A percentile compares a stretch with the other conserved stretches of the same genome.
Evolutionary conservation across 257 asterid species (phyloP).

Genomic region (Parsonsia alboflavescens): DNA sequence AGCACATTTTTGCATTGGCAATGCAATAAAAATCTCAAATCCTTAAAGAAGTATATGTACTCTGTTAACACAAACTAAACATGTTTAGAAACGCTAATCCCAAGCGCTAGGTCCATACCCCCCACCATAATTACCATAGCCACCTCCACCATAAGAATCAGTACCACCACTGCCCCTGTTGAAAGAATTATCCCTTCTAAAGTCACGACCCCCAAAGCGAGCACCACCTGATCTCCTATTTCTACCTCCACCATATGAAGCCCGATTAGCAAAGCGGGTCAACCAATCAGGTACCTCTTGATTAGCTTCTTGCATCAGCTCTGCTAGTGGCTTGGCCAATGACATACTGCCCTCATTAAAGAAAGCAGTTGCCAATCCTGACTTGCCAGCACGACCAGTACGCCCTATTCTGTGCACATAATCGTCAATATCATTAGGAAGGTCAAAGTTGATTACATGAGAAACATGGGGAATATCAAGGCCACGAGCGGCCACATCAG

Average conservation of each 20-base stretch:
- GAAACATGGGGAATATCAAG: constrained; percentile 85
- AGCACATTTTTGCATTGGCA: constrained; percentile 11
- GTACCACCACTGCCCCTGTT: constrained; percentile 41
- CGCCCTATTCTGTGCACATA: constrained; percentile 88
- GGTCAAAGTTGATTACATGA: constrained; percentile 79
- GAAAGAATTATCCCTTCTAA: constrained; percentile 52
- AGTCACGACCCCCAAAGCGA: constrained; percentile 79
- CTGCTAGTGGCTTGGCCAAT: constrained; percentile 60
- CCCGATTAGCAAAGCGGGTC: constrained; percentile 57
- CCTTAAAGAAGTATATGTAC: constrained; percentile 15
- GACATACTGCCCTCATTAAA: constrained; percentile 65
- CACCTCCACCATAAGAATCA: constrained; percentile 36
- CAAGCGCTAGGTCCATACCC: constrained; percentile 34
- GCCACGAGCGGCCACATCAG: constrained; percentile 93
- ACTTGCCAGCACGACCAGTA: constrained; percentile 87
- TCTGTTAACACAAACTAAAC: constrained; percentile 5
- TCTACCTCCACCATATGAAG: constrained; percentile 52
- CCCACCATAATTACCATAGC: constrained; percentile 25
- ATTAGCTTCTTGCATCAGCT: constrained; percentile 75
- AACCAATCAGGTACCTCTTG: constrained; percentile 93
- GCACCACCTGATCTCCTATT: constrained; percentile 63
- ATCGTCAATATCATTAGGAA: constrained; percentile 82
- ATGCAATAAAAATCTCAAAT: constrained; percentile 12
- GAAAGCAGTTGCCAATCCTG: constrained; percentile 84
- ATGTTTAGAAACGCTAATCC: constrained; percentile 16